phyloP scores from a whole-genome alignment of 192 early-diverging fungal genomes.

The Backusella morwellensis region DNA sequence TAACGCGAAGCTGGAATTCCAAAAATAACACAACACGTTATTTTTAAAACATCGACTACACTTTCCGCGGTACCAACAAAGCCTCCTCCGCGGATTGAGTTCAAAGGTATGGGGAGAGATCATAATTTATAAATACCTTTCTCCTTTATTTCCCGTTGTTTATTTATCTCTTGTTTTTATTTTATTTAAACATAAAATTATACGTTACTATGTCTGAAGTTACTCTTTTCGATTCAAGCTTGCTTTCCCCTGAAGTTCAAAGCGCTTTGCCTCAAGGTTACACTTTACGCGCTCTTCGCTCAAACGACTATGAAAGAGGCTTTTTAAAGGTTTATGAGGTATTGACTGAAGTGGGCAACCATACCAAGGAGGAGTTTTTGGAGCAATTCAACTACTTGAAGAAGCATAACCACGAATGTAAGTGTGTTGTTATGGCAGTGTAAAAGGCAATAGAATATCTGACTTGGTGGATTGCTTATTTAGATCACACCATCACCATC shows the following conservation, averaged over 20 bases:
- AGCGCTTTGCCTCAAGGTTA: conserved; percentile 61
- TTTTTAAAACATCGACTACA: conserved; percentile 1
- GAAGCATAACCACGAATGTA: conserved; percentile 72
- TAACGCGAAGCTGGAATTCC: background rate
- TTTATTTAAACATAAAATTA: background rate
- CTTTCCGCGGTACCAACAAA: background rate
- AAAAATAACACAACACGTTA: conserved; percentile 6
- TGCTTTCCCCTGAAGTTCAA: conserved; percentile 72
- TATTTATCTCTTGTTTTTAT: background rate
- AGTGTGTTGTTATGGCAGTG: conserved; percentile 14
- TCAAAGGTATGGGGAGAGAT: background rate
- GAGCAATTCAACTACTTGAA: conserved; percentile 67
- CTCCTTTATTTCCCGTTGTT: background rate
- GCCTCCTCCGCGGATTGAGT: background rate
- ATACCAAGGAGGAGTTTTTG: conserved; percentile 64
- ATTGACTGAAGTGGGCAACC: conserved; percentile 72
- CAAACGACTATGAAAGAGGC: conserved; percentile 76
- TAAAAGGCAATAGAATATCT: background rate
- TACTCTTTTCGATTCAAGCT: conserved; percentile 57
- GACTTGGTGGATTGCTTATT: background rate
- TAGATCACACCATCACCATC: conserved; percentile 77
- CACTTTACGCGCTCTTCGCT: conserved; percentile 61
- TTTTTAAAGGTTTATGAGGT: conserved; percentile 59
- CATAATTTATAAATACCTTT: background rate
- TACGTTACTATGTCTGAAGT: conserved; percentile 23